A percentile compares a stretch with the other conserved stretches of the same genome.
These are phyloP conservation scores for Lodderomyces beijingensis DNA, from an alignment of 1,139 yeast genomes.

Conservation along the genomic window DNA sequence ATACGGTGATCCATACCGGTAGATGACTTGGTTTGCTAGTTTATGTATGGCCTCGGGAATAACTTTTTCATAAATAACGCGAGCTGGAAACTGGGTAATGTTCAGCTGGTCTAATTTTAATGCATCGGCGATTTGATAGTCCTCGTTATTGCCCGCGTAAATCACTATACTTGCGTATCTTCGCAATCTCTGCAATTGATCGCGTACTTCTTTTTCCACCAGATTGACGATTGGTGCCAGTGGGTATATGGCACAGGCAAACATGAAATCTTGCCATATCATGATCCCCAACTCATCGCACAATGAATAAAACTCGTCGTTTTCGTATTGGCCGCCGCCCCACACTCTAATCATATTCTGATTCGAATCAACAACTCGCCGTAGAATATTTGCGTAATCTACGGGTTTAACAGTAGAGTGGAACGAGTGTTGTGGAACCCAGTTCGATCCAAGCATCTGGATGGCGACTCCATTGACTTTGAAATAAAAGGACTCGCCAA, in stretches of 20 bases:
- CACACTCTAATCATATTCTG: slow-evolving; percentile 46
- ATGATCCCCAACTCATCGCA: slow-evolving; percentile 42
- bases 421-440: slow-evolving; percentile 48
- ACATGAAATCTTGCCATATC: slow-evolving; percentile 52
- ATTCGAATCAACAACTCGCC: slow-evolving; percentile 29
- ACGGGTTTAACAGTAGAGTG: slow-evolving; percentile 23
- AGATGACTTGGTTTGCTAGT: slow-evolving; percentile 24
- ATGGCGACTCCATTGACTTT: slow-evolving; percentile 34
- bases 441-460: slow-evolving; percentile 38
- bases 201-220: slow-evolving; percentile 24
- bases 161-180: slow-evolving; percentile 31
- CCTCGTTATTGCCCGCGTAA: slow-evolving; percentile 45
- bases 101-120: slow-evolving; percentile 24
- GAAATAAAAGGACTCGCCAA: slow-evolving; percentile 39
- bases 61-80: slow-evolving; percentile 33
- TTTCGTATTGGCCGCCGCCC: slow-evolving; percentile 49
- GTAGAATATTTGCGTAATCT: slow-evolving; percentile 33
- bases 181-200: slow-evolving; percentile 34
- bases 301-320: slow-evolving; percentile 34
- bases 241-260: slow-evolving; percentile 51
- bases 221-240: slow-evolving; percentile 20
- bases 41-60: slow-evolving; percentile 28
- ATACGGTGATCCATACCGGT: slow-evolving; percentile 43
- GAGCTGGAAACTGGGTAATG: slow-evolving; percentile 35
- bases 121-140: slow-evolving; percentile 41